Evolutionary conservation across 192 early-diverging fungal genomes (phyloP), one percentile per base, ranked within the genome.

Genomic region (Dissophora globulifera): DNA sequence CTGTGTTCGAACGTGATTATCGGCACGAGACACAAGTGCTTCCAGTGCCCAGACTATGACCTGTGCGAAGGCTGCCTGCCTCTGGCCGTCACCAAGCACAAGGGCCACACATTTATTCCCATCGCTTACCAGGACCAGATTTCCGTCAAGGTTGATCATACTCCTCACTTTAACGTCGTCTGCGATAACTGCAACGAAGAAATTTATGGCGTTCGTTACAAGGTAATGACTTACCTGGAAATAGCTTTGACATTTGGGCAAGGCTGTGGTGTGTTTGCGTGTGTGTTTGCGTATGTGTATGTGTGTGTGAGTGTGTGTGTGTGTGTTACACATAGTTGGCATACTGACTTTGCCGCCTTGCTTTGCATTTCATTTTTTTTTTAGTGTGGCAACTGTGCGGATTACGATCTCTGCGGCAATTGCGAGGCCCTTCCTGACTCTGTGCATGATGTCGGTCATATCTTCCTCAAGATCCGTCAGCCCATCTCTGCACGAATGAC

Each of bases 381-480:
- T n/a, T 55, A 86, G 85, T 87, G 85, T 47, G 82, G 79, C n/a
- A 81, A 85, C 49, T 92, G 91, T 52, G 29, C 62, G 22, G 79
- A 88, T 33, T 90, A 86, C 75, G 91, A 92, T 69, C 60, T 87
- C 19, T 92, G 90, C 54, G 82, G 78, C 46, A 86, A 85, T 60
- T 92, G 91, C 35, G 81, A 83, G 62, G 69, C 79, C 0, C 51
- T 69, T 7, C 78, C 82, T 13, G 30, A 70, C 3, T 62, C 65
- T 6, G 65, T 79, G 6, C 85, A 87, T 55, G 76, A 85, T 48
- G 31, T 48, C 4, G 69, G 46, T 11, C 85, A 87, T 64, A 60
- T 83, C 38, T 82, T 87, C 23, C 41, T 87, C 20, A 87, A 87
- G 59, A 74, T 87, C 30, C 78, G 68, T 13, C 58, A 56, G 30